phyloP scores from a whole-genome alignment of 2,329 filamentous ascomycete species.

The Aspergillus tubingensis region DNA sequence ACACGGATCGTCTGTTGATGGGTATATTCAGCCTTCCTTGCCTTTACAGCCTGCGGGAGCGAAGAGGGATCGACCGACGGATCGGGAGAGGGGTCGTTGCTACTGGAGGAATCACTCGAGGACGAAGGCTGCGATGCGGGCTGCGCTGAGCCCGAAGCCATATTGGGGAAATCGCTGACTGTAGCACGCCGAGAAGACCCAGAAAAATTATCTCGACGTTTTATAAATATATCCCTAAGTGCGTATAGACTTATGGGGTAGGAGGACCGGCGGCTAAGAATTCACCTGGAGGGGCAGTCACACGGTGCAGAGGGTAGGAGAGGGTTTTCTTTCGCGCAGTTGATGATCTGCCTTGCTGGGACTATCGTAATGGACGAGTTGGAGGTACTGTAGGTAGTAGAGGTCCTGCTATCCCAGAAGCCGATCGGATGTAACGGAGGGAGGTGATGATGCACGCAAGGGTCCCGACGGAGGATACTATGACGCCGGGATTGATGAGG shows the following conservation, averaged over 20 bases:
- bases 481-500: neutral
- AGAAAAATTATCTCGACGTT: neutral
- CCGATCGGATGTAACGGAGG: neutral
- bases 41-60: slow-evolving; percentile 63
- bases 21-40: slow-evolving; percentile 77
- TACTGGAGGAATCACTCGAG: slow-evolving; percentile 16
- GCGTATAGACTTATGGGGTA: neutral
- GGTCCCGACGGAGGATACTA: neutral
- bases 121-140: slow-evolving; percentile 8
- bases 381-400: neutral
- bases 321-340: neutral
- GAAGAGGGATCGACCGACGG: slow-evolving; percentile 38
- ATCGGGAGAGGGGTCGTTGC: slow-evolving; percentile 21
- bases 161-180: slow-evolving; percentile 5
- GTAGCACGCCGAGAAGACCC: neutral
- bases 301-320: slow-evolving; percentile 14
- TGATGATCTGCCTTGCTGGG: neutral
- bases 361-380: neutral
- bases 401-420: neutral
- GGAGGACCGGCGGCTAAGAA: slow-evolving; percentile 1
- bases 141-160: slow-evolving; percentile 17
- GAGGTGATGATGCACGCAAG: neutral
- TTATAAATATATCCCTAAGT: neutral
- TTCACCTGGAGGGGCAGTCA: slow-evolving; percentile 4
- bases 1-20: slow-evolving; percentile 73